These are phyloP conservation scores for Arthrobotrys megalospora DNA, from an alignment of 2,329 filamentous ascomycete genomes.

Conservation along the genomic window DNA sequence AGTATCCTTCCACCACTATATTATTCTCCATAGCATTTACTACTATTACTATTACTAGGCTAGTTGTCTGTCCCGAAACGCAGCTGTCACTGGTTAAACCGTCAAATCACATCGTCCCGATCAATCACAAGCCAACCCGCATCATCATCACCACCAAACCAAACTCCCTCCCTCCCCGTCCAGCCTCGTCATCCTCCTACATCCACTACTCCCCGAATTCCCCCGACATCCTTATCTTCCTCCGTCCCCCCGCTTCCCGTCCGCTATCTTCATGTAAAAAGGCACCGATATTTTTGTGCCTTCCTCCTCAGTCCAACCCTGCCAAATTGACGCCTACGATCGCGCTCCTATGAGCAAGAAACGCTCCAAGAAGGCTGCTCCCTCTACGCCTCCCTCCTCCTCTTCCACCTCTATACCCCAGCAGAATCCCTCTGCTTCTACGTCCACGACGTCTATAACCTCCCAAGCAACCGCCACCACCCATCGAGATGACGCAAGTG, in stretches of 20 bases:
- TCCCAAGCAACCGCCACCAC: slow-evolving; percentile 57
- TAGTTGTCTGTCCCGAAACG: background rate
- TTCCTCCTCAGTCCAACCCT: background rate
- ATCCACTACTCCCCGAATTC: background rate
- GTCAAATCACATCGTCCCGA: slow-evolving; percentile 41
- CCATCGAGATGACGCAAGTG: slow-evolving; percentile 55
- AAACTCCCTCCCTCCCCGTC: background rate
- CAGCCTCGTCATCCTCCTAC: slow-evolving; percentile 23
- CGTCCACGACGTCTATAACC: slow-evolving; percentile 53
- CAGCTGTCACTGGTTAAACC: slow-evolving; percentile 2
- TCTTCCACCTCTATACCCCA: slow-evolving; percentile 27
- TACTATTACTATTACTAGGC: background rate
- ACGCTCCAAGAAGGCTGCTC: slow-evolving; percentile 49
- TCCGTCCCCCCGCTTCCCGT: slow-evolving; percentile 1
- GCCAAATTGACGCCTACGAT: slow-evolving; percentile 33
- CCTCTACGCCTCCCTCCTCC: slow-evolving; percentile 32
- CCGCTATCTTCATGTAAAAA: slow-evolving; percentile 19
- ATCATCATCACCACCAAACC: slow-evolving; percentile 11
- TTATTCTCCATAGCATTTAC: no score
- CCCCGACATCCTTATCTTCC: slow-evolving; percentile 23
- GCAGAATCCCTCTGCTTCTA: slow-evolving; percentile 50
- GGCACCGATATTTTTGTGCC: background rate
- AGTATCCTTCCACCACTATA: no score
- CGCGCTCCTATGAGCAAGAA: slow-evolving; percentile 62
- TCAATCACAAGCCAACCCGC: slow-evolving; percentile 55